Percentiles rank a stretch among this genome's conserved stretches.
phyloP scores from a whole-genome alignment of 176 grass and related monocot genomes.

The Aechmea fasciata region DNA sequence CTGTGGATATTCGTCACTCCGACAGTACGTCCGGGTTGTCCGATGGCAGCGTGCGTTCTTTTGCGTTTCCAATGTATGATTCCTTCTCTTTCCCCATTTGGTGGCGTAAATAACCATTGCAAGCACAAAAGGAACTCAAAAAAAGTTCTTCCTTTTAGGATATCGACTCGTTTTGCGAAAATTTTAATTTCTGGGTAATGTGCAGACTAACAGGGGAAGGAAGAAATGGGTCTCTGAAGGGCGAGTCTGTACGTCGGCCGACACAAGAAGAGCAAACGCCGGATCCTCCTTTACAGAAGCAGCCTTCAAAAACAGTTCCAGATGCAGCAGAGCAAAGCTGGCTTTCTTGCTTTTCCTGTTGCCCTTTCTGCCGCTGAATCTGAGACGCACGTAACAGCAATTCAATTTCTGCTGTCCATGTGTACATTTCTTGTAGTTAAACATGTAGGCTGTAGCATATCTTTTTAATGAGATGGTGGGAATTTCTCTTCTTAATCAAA shows the following conservation, averaged over 20 bases:
- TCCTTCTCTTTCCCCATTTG: not conserved
- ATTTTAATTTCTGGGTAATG: not conserved
- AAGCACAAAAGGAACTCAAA: not conserved
- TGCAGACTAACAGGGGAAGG: conserved; percentile 27
- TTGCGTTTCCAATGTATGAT: conserved; percentile 71
- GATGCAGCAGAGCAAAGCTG: conserved; percentile 8
- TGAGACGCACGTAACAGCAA: not conserved
- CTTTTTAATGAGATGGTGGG: not conserved
- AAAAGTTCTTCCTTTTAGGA: not conserved
- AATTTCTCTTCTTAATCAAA: not conserved
- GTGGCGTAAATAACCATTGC: not conserved
- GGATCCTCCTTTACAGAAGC: not conserved
- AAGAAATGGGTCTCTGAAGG: conserved; percentile 17
- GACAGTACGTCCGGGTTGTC: conserved; percentile 33
- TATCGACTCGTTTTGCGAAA: not conserved
- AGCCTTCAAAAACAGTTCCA: conserved; percentile 12
- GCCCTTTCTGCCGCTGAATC: conserved; percentile 12
- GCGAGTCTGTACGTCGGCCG: conserved; percentile 3
- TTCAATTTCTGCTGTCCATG: not conserved
- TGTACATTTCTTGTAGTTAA: not conserved
- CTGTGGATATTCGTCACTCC: conserved; percentile 12
- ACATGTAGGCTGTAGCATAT: not conserved
- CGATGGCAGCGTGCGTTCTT: conserved; percentile 40
- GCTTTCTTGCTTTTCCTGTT: conserved; percentile 42
- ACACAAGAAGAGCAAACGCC: not conserved